These are phyloP conservation scores for Aureobasidium lini DNA, from an alignment of 2,329 filamentous ascomycete species.

Conservation along the genomic window DNA sequence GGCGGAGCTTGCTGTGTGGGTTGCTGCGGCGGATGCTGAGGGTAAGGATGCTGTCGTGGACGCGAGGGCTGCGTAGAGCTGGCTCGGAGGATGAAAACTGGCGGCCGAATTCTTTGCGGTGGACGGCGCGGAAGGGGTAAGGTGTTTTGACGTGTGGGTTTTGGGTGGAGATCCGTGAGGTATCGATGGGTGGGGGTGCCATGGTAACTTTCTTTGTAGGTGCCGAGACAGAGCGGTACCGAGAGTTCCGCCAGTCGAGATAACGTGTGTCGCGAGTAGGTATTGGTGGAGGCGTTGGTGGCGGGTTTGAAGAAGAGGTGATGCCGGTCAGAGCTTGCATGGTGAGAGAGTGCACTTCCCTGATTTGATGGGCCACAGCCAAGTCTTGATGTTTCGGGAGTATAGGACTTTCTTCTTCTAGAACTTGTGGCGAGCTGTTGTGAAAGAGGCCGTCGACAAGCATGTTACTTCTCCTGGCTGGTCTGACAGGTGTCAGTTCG, in stretches of 20 bases:
- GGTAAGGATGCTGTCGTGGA: slow-evolving; percentile 25
- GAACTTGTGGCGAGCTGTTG: background rate
- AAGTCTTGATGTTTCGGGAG: slow-evolving; percentile 8
- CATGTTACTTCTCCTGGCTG: slow-evolving; percentile 1
- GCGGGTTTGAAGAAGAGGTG: background rate
- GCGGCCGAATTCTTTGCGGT: slow-evolving; percentile 22
- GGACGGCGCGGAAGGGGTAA: slow-evolving; percentile 22
- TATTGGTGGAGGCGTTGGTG: slow-evolving; percentile 2
- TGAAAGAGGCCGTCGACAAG: slow-evolving; percentile 2
- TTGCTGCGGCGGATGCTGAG: slow-evolving; percentile 26
- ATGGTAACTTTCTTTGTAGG: slow-evolving; percentile 24
- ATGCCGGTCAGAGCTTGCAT: slow-evolving; percentile 25
- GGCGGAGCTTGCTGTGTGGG: slow-evolving; percentile 18
- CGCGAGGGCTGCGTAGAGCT: background rate
- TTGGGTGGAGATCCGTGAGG: slow-evolving; percentile 12
- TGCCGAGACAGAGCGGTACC: slow-evolving; percentile 15
- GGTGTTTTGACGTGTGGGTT: slow-evolving; percentile 25
- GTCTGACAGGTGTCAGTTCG: slow-evolving; percentile 11
- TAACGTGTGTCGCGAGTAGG: slow-evolving; percentile 4
- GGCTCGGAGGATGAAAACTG: slow-evolving; percentile 15
- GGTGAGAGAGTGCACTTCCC: slow-evolving; percentile 26
- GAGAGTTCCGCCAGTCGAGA: slow-evolving; percentile 8
- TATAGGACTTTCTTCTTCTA: slow-evolving; percentile 16
- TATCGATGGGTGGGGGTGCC: slow-evolving; percentile 28
- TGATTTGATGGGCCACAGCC: slow-evolving; percentile 22